A percentile compares a stretch with the other conserved stretches of the same genome.
Evolutionary conservation across 345 rosid genomes (phyloP).

Genomic region (Ailanthus altissimus): DNA sequence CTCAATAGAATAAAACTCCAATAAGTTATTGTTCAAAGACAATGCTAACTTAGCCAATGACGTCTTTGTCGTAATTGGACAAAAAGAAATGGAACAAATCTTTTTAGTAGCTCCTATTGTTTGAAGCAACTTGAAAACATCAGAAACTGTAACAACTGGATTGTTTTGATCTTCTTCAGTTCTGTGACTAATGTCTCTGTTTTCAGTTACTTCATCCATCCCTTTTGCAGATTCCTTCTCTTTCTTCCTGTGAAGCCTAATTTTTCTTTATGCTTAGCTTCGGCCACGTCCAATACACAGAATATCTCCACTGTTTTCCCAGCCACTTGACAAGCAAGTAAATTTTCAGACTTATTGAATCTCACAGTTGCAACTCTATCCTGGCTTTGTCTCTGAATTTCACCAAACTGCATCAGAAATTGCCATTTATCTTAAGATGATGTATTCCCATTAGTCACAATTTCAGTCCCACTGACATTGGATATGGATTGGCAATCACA

Average conservation of each 20-base stretch:
- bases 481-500: conserved; percentile 27
- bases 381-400: conserved; percentile 79
- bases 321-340: conserved; percentile 92
- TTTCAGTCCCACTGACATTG: conserved; percentile 34
- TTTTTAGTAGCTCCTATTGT: conserved; percentile 76
- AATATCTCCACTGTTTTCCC: conserved; percentile 83
- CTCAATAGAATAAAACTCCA: conserved; percentile 81
- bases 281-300: conserved; percentile 68
- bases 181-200: conserved; percentile 38
- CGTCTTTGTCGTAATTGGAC: conserved; percentile 61
- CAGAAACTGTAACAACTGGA: conserved; percentile 50
- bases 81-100: conserved; percentile 79
- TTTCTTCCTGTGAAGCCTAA: conserved; percentile 81
- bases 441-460: conserved; percentile 38
- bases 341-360: conserved; percentile 66
- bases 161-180: conserved; percentile 39
- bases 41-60: conserved; percentile 71
- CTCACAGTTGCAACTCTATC: conserved; percentile 85
- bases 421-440: conserved; percentile 67
- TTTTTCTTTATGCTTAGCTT: conserved; percentile 84
- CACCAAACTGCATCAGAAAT: conserved; percentile 70
- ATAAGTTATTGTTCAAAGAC: conserved; percentile 81
- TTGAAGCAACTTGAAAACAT: conserved; percentile 81
- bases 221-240: conserved; percentile 78
- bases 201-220: conserved; percentile 34